Evolutionary conservation across 139 green algal species (phyloP), one percentile per base, ranked within the genome.

Genomic region (Tetratostichococcus sp.): DNA sequence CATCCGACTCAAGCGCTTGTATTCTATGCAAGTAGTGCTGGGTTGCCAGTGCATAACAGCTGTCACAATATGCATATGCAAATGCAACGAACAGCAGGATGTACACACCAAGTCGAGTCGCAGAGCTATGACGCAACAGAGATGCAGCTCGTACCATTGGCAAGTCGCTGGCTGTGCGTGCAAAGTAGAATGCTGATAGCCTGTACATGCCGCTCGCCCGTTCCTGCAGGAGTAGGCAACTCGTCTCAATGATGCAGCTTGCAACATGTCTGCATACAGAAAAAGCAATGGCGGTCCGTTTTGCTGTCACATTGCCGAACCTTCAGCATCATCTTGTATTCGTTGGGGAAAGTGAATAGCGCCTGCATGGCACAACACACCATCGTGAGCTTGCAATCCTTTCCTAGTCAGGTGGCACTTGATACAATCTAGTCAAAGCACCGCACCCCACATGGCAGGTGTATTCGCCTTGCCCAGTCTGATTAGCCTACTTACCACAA

Each of bases 111-210:
- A n/a, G 14, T 5, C 50, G 11, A 62, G 50, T 26, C 19, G 22
- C 50, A 62, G 50, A 62, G 50, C 14, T 62, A n/a, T 8, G 14
- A 50, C 14, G 91, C 72, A 1, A 68, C 72, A 1, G 68, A 70
- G 11, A 86, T 86, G 26, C 65, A 30, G 88, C 35, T 43, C 83
- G 86, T 77, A 94, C 91, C 77, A 95, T 87, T 26, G 92, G 92
- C 39, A 96, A 69, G 67, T 96, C 89, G 4, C 80, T 84, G 3
- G 70, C 33, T 2, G 80, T 87, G n/a, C 87, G 82, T 1, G 93
- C 86, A 34, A 89, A 34, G 87, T 94, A 97, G 86, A 93, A 97
- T 16, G 91, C 88, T 17, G 83, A 91, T 35, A 97, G 77, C 11
- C 87, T 77, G 86, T 97, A 97, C 93, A 97, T 97, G 69, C 86